A percentile compares a stretch with the other conserved stretches of the same genome.
These are phyloP conservation scores for Backusella mclennaniae DNA, from an alignment of 192 early-diverging fungal species.

Conservation along the genomic window DNA sequence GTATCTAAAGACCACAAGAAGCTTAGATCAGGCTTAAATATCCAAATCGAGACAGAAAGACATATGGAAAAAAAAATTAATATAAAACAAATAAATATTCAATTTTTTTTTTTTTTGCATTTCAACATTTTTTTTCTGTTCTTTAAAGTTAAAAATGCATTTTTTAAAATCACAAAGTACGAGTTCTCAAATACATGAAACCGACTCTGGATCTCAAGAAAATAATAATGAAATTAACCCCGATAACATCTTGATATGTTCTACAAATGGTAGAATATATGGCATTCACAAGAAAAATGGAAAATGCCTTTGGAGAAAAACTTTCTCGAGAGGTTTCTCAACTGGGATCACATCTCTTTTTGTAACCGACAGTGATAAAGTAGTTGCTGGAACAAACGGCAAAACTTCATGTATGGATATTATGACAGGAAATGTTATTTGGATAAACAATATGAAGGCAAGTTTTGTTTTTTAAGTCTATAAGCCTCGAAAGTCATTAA, in stretches of 20 bases:
- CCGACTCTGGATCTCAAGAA: not conserved
- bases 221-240: not conserved
- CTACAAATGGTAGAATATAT: constrained; percentile 22
- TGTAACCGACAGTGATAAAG: constrained; percentile 15
- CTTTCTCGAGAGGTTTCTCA: not conserved
- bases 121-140: not conserved
- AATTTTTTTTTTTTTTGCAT: not conserved
- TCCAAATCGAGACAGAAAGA: not conserved
- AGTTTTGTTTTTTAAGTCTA: not conserved
- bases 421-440: constrained; percentile 13
- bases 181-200: not conserved
- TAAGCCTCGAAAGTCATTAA: not conserved
- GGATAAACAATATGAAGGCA: constrained; percentile 30
- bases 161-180: not conserved
- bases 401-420: constrained; percentile 15
- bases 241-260: constrained; percentile 16
- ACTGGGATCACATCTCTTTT: constrained; percentile 8
- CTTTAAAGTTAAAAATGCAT: not conserved
- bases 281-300: constrained; percentile 23
- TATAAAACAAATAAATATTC: not conserved
- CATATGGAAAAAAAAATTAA: not conserved
- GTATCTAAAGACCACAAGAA: too few relatives aligned
- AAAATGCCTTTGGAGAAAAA: constrained; percentile 11
- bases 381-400: constrained; percentile 12
- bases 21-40: not conserved